Evolutionary conservation across 495 filamentous ascomycete genomes (phyloP), one percentile per base, ranked within the genome.

Genomic region (Hyaloscypha variabilis): DNA sequence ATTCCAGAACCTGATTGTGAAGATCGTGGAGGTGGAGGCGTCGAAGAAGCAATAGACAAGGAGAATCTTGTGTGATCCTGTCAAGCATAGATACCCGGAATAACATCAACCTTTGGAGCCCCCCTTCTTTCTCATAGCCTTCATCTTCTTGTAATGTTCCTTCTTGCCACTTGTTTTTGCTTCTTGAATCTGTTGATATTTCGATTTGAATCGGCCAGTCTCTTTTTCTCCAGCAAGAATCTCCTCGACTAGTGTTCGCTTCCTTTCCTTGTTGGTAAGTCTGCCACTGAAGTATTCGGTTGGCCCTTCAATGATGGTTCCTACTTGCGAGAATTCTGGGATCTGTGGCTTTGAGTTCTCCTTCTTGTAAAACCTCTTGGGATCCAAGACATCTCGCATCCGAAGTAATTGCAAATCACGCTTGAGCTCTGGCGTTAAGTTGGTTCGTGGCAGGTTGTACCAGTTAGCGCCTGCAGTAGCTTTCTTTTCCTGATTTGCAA

Each of bases 291-390:
- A 91, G 78, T 89, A 96, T 69, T 99, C 95, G 0, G 92, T 93
- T 23, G 93, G 91, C 0, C 94, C 94, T 69, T 96, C 87, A 39
- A 97, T 85, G 59, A 98, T 87, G 2, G 90, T 96, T 53, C 95
- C 95, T 25, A 97, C 87, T 68, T 96, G 91, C 28, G 89, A 94
- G 74, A 88, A 97, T 64, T 93, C 83, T 8, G 95, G 95, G 3
- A 88, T 73, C 83, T 74, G 59, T 77, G 89, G 90, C 30, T 81
- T 81, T 42, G 62, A 74, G 61, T 83, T 87, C 52, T 91, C 87
- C 75, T 96, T 97, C 72, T 94, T 95, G 82, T 97, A 97, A 71
- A 92, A 58, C 60, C 93, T 83, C 72, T 98, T 93, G 6, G 93
- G 87, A 65, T 97, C 95, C 3, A 97, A 81, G 8, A 96, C 91